These are phyloP conservation scores for Podosphaera aphanis DNA, from an alignment of 2,329 filamentous ascomycete genomes.

Conservation along the genomic window DNA sequence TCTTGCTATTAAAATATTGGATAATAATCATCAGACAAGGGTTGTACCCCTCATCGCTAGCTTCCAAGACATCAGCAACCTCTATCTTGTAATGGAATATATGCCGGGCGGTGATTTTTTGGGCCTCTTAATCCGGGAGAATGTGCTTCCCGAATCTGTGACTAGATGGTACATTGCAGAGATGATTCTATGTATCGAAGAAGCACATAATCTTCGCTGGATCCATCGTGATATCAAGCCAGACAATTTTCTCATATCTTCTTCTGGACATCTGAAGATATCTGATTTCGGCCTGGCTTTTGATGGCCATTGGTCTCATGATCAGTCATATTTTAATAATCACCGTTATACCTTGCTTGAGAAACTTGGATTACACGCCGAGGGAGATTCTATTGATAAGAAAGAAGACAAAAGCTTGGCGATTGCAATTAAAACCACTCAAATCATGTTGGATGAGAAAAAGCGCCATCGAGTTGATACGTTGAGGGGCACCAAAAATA, in stretches of 20 bases:
- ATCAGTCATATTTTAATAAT: constrained; percentile 64
- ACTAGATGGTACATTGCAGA: constrained; percentile 79
- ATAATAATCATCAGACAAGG: constrained; percentile 21
- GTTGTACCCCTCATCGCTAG: constrained; percentile 69
- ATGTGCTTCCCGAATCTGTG: constrained; percentile 54
- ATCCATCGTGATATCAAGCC: constrained; percentile 95
- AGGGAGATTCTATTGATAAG: constrained; percentile 50
- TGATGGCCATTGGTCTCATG: constrained; percentile 84
- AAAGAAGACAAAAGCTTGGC: constrained; percentile 24
- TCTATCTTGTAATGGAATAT: constrained; percentile 95
- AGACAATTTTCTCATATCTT: constrained; percentile 83
- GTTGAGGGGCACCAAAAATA: constrained; percentile 12
- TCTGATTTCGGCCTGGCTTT: constrained; percentile 93
- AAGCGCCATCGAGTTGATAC: constrained; percentile 19
- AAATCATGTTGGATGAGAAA: constrained; percentile 19
- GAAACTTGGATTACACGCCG: constrained; percentile 49
- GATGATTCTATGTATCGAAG: constrained; percentile 88
- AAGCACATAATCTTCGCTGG: constrained; percentile 67
- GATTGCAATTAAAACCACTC: constrained; percentile 18
- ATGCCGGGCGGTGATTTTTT: constrained; percentile 95
- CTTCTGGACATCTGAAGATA: constrained; percentile 77
- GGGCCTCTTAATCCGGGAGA: constrained; percentile 62
- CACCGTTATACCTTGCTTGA: constrained; percentile 58
- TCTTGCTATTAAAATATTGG: not conserved
- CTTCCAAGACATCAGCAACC: constrained; percentile 63